Percentiles rank a stretch among this genome's conserved stretches.
Conservation (phyloP, 1,139 yeast genomes). For the Kodamaea alishanica region DNA sequence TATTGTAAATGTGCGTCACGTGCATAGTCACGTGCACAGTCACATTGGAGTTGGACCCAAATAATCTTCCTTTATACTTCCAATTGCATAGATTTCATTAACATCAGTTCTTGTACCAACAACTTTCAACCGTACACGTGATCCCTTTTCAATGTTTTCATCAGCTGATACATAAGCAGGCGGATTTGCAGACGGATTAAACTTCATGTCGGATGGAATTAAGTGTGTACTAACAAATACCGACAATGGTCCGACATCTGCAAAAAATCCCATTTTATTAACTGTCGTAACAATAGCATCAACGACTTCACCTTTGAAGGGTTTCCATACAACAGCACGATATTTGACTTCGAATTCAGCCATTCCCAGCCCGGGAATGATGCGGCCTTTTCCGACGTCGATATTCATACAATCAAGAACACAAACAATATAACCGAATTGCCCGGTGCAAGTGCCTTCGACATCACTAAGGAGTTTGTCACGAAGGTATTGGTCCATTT, state of each 20-base stretch:
- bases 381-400: slow-evolving; percentile 92
- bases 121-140: slow-evolving; percentile 88
- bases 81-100: slow-evolving; percentile 94
- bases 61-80: slow-evolving; percentile 95
- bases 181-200: slow-evolving; percentile 94
- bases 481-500: slow-evolving; percentile 89
- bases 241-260: slow-evolving; percentile 95
- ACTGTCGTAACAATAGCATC: slow-evolving; percentile 95
- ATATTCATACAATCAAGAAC: slow-evolving; percentile 92
- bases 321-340: slow-evolving; percentile 97
- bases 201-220: slow-evolving; percentile 91
- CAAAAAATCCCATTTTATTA: slow-evolving; percentile 94
- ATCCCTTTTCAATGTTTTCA: slow-evolving; percentile 90
- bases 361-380: slow-evolving; percentile 84
- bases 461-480: slow-evolving; percentile 91
- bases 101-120: slow-evolving; percentile 98
- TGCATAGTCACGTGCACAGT: no score
- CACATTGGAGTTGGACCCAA: slow-evolving; percentile 70
- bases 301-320: slow-evolving; percentile 97
- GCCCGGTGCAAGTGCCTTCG: slow-evolving; percentile 98
- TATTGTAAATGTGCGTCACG: no score
- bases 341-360: slow-evolving; percentile 97
- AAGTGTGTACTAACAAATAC: slow-evolving; percentile 94
- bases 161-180: slow-evolving; percentile 98
- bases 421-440: slow-evolving; percentile 95